Base-by-base conservation (phyloP, 352 stramenopile genomes). In the Vaucheria bursata region DNA sequence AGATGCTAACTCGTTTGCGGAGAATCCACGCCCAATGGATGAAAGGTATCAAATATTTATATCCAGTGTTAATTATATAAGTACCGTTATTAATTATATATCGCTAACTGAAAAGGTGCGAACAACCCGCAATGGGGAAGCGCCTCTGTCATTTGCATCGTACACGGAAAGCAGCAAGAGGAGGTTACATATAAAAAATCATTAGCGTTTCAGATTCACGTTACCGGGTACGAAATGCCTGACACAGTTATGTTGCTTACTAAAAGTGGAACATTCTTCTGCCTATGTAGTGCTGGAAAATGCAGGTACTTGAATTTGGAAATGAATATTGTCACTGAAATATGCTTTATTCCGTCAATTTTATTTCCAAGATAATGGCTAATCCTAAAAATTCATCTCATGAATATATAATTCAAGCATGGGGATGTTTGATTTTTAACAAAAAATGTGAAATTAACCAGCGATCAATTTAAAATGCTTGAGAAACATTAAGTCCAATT, bases 141-240 rank as follows among this genome's bases (percentile, higher is more conserved):
- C n/a, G 77, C 53, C 29, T 80, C 77, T 8, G 77, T 64, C 18
- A 25, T 82, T 33, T 82, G 77, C 71, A 33, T 77, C 6, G 64
- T 79, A 64, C 71, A 52, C 38, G 69, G 69, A 25, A 38, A 68
- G 1, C 70, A 70, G 45, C 72, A 75, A 64, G 68, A 82, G 67
- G 79, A 84, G 32, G 64, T 84, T 8, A 80, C 32, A 1, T 84
- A 84, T 75, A 82, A 77, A 39, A 84, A 84, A 59, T 77, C 74
- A 0, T 64, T 81, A 36, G 79, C 79, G 29, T 29, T 84, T 12
- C 68, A 78, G 59, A 49, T 84, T 49, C 79, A 84, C 79, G 53
- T 84, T 2, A 74, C 78, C 18, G 74, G 75, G 33, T 79, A 53
- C 40, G 79, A 84, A 40, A 64, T 84, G 34, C 72, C 79, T 3